Evolutionary conservation across 257 asterid species (phyloP), one percentile per base, ranked within the genome.

Genomic region (Solanum lignicaule): DNA sequence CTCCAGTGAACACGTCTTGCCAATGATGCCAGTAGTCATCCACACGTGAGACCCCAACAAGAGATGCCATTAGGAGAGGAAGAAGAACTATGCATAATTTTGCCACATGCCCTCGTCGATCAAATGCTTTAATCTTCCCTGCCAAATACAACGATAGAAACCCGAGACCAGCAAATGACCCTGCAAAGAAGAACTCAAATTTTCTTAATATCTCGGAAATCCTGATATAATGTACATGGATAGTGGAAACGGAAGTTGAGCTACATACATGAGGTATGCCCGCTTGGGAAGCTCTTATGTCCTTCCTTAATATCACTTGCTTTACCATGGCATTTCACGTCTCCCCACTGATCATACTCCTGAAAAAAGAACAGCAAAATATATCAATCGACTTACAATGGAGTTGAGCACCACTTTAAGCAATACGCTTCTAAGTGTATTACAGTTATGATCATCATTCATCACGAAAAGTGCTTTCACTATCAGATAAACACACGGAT

Each of bases 21-120:
- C 99, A 96, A 85, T 96, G 99, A 90, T 96, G 99, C 98, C 96
- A 93, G 84, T 96, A 96, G 89, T 96, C 99, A 88, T 96, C 99
- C 89, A 96, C 98, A 81, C 99, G 98, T 72, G 98, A 96, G 89
- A 95, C 88, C 5, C 93, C 99, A 46, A 96, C 99, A 25, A 96
- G 96, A 87, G 94, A 89, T 76, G 98, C 98, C 86, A 89, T 87
- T 14, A 96, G 95, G 69, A 96, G 91, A 31, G 98, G 98, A 84
- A 96, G 92, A 88, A 96, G 89, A 69, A 94, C 48, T 11, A 96
- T 87, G 92, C 99, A 96, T 29, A 96, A 88, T 89, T 95, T 96
- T 35, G 95, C 95, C 5, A 94, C 93, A 62, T 94, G 99, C 27
- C 99, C 99, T 68, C 88, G 93, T 0, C 93, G 91, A 85, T 96